These are phyloP conservation scores for Ustilago bromivora DNA, from an alignment of 1,284 basidiomycete species.

Conservation along the genomic window DNA sequence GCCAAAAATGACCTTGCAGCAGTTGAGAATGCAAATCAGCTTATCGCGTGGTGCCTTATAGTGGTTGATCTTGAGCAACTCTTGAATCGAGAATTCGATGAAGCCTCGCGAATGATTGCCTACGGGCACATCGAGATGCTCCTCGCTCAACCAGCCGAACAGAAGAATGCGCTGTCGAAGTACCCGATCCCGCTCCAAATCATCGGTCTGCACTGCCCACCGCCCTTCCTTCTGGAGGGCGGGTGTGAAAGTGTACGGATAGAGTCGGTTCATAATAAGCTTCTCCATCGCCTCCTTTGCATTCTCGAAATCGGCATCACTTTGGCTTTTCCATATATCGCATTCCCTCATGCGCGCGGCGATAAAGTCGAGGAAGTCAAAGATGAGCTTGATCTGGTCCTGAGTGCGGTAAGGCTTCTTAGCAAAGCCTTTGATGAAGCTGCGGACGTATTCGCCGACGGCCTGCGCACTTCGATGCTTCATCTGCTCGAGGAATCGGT, in stretches of 20 bases:
- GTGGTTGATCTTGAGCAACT: conserved; percentile 92
- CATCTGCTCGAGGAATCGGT: conserved; percentile 69
- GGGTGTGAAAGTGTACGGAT: conserved; percentile 71
- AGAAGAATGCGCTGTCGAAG: conserved; percentile 89
- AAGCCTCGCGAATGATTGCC: conserved; percentile 77
- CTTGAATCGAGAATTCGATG: conserved; percentile 90
- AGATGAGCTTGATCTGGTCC: conserved; percentile 69
- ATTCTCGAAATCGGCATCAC: conserved; percentile 90
- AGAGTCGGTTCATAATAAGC: conserved; percentile 96
- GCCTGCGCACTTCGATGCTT: conserved; percentile 65
- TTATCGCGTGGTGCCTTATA: conserved; percentile 99
- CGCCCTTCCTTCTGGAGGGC: conserved; percentile 65
- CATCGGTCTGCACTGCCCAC: conserved; percentile 78
- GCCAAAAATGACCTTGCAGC: conserved; percentile 99
- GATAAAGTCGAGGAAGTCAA: conserved; percentile 69
- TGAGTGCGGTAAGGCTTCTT: conserved; percentile 67
- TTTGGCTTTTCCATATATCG: conserved; percentile 64
- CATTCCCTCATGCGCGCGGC: conserved; percentile 63
- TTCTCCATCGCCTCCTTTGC: conserved; percentile 99
- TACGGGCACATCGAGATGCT: conserved; percentile 79
- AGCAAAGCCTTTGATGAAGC: conserved; percentile 68
- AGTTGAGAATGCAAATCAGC: conserved; percentile 95
- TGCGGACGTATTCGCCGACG: conserved; percentile 67
- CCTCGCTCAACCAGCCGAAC: conserved; percentile 89
- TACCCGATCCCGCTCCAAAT: conserved; percentile 92